phyloP scores from a whole-genome alignment of 352 stramenopile species.

The Phytophthora melonis region DNA sequence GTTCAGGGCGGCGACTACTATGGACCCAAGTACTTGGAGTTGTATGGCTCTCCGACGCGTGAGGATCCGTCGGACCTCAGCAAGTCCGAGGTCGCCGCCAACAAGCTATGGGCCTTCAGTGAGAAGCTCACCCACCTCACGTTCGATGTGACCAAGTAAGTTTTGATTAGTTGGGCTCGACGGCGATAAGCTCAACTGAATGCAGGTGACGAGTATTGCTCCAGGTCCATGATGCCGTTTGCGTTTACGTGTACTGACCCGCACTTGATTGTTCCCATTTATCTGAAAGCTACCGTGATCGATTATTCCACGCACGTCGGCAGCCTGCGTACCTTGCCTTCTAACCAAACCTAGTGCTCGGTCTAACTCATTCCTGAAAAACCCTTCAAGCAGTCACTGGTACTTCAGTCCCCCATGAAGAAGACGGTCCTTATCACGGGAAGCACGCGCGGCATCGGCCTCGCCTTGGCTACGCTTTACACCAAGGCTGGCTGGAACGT shows the following conservation, averaged over 20 bases:
- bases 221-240: too few species aligned
- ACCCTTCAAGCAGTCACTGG: too few species aligned
- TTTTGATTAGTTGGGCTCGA: too few species aligned
- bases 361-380: too few species aligned
- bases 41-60: conserved; percentile 27
- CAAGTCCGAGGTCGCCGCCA: not conserved
- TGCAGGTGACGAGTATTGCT: too few species aligned
- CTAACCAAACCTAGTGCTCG: too few species aligned
- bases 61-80: not conserved
- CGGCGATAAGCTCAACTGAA: too few species aligned
- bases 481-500: conserved; percentile 49
- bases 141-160: not conserved
- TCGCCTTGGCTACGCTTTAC: conserved; percentile 51
- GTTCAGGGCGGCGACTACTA: conserved; percentile 19
- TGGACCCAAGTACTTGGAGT: conserved; percentile 23
- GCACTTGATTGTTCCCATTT: too few species aligned
- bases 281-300: too few species aligned
- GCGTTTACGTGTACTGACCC: too few species aligned
- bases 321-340: too few species aligned
- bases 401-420: conserved; percentile 5
- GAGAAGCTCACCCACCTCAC: conserved; percentile 1
- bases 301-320: too few species aligned
- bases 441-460: conserved; percentile 51
- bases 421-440: conserved; percentile 61
- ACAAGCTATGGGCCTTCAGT: conserved; percentile 2